A percentile compares a stretch with the other conserved stretches of the same genome.
These are phyloP conservation scores for Blastobotrys malaysiensis DNA, from an alignment of 1,139 yeast species.

Conservation along the genomic window DNA sequence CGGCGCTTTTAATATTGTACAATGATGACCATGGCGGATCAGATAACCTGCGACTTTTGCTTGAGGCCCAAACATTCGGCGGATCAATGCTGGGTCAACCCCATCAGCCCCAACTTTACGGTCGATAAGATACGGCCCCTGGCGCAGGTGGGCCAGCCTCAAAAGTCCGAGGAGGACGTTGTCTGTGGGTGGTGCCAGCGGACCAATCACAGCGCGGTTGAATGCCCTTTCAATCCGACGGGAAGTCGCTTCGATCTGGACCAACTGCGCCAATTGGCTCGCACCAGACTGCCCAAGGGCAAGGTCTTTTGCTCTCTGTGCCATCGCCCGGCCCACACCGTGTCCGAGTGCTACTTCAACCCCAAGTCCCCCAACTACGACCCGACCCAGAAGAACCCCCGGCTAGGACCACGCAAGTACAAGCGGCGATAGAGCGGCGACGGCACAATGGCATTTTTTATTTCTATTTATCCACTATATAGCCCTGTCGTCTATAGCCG, in stretches of 20 bases:
- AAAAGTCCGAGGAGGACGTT: not conserved
- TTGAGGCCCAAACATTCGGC: slow-evolving; percentile 12
- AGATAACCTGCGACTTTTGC: slow-evolving; percentile 10
- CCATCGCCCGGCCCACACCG: slow-evolving; percentile 14
- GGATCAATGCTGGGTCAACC: slow-evolving; percentile 14
- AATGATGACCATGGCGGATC: not conserved
- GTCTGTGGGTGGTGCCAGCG: slow-evolving; percentile 12
- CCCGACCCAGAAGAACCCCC: slow-evolving; percentile 12
- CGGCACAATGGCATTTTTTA: no score
- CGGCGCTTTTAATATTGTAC: not conserved
- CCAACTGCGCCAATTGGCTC: slow-evolving; percentile 8
- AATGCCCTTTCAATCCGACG: slow-evolving; percentile 10
- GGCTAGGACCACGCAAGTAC: slow-evolving; percentile 7
- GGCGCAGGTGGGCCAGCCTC: slow-evolving; percentile 12
- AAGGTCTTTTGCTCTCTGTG: slow-evolving; percentile 13
- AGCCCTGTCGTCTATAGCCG: not conserved
- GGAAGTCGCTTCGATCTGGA: slow-evolving; percentile 3
- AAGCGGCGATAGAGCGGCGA: not conserved
- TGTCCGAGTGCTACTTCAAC: slow-evolving; percentile 12
- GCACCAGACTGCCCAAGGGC: slow-evolving; percentile 12
- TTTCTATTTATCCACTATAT: not conserved
- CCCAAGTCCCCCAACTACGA: slow-evolving; percentile 13
- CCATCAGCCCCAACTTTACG: slow-evolving; percentile 9
- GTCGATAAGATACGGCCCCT: slow-evolving; percentile 13
- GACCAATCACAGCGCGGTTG: slow-evolving; percentile 3